phyloP scores from a whole-genome alignment of 2,329 filamentous ascomycete species.

The Alternaria viburni region DNA sequence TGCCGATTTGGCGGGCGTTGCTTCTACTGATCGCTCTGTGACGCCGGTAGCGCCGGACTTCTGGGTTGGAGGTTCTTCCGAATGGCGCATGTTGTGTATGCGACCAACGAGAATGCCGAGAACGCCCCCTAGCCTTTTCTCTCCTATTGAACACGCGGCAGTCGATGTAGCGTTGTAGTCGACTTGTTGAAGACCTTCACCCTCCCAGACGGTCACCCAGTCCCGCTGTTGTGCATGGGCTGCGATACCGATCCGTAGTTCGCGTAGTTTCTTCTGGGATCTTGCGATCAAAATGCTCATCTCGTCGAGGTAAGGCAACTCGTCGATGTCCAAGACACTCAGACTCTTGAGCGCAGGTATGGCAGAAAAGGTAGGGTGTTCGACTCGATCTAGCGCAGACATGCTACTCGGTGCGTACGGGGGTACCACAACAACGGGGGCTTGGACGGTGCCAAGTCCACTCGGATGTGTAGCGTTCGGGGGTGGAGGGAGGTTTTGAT shows the following conservation, averaged over 20 bases:
- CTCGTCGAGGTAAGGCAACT: constrained; percentile 82
- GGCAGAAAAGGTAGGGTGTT: constrained; percentile 81
- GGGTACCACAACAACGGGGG: constrained; percentile 41
- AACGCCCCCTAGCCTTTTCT: constrained; percentile 70
- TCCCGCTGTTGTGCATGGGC: constrained; percentile 58
- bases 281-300: constrained; percentile 78
- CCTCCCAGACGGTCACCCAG: constrained; percentile 69
- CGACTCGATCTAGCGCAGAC: constrained; percentile 61
- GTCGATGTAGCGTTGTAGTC: constrained; percentile 65
- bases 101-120: constrained; percentile 72
- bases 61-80: constrained; percentile 30
- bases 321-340: constrained; percentile 81
- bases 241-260: constrained; percentile 77
- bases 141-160: constrained; percentile 59
- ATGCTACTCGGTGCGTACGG: constrained; percentile 33
- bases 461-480: constrained; percentile 47
- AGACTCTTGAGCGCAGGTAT: constrained; percentile 76
- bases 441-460: constrained; percentile 39
- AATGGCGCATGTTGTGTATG: constrained; percentile 64
- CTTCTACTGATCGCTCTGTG: constrained; percentile 22
- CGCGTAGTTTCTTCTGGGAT: constrained; percentile 69
- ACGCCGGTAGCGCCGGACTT: constrained; percentile 12
- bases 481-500: constrained; percentile 46
- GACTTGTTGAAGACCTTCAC: constrained; percentile 66
- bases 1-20: constrained; percentile 26